phyloP scores from a whole-genome alignment of 306 rosid genomes.

The Cucurbita moschata region DNA sequence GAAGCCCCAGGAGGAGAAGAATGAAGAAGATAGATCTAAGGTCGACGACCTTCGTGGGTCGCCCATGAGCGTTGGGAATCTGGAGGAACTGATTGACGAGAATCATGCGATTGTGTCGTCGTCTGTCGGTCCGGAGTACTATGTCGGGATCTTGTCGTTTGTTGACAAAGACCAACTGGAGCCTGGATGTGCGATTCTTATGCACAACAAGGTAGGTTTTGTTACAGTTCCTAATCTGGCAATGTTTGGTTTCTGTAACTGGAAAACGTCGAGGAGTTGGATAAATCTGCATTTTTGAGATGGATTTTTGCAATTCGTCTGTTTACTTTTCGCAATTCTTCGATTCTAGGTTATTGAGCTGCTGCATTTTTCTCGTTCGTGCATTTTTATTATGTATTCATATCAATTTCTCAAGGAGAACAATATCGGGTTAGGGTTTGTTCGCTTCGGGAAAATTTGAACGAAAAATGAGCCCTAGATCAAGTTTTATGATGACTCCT shows the following conservation, averaged over 20 bases:
- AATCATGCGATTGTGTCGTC: conserved; percentile 93
- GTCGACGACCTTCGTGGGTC: conserved; percentile 95
- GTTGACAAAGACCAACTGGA: conserved; percentile 95
- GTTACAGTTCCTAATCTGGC: not conserved
- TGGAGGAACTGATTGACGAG: conserved; percentile 90
- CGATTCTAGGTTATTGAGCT: not conserved
- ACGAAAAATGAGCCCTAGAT: not conserved
- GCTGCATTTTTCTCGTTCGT: not conserved
- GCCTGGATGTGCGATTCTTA: conserved; percentile 93
- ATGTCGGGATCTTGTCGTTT: conserved; percentile 80
- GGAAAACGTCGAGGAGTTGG: not conserved
- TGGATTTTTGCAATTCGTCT: not conserved
- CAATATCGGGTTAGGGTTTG: not conserved
- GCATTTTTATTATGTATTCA: not conserved
- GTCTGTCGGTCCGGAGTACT: conserved; percentile 92
- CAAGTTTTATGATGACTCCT: not conserved
- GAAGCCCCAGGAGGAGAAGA: conserved; percentile 95
- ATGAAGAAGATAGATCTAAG: conserved; percentile 94
- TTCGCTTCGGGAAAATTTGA: not conserved
- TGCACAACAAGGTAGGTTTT: conserved; percentile 77
- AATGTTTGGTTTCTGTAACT: not conserved
- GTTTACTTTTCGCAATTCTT: not conserved
- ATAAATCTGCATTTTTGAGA: not conserved
- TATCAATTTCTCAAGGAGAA: not conserved
- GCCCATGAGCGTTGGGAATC: conserved; percentile 93